phyloP scores from a whole-genome alignment of 257 asterid species.

The Solanum ahanhuiri region DNA sequence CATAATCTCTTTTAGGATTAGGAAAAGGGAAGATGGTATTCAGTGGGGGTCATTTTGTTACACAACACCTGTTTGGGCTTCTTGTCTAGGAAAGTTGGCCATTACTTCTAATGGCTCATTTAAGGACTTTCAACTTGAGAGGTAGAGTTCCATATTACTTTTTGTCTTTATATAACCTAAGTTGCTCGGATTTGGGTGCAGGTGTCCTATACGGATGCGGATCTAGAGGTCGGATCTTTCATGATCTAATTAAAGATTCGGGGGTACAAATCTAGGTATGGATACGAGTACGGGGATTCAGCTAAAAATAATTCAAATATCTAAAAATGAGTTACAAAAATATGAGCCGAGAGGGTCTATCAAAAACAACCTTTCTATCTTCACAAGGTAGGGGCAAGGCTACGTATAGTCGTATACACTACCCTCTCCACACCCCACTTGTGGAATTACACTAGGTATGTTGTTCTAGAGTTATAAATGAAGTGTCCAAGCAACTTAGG shows the following conservation, averaged over 20 bases:
- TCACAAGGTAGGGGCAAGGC: background rate
- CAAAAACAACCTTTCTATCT: background rate
- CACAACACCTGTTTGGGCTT: background rate
- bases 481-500: background rate
- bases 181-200: background rate
- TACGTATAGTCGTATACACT: background rate
- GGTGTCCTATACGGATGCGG: background rate
- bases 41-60: background rate
- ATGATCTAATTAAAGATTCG: background rate
- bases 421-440: background rate
- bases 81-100: background rate
- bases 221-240: background rate
- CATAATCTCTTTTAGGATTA: background rate
- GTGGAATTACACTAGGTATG: background rate
- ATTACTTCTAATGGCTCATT: background rate
- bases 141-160: background rate
- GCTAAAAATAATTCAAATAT: background rate
- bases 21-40: background rate
- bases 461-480: no score
- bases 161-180: background rate
- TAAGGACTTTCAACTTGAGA: background rate
- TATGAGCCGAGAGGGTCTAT: background rate
- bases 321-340: background rate
- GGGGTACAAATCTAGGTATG: background rate
- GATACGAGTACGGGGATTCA: background rate